Percentiles rank a stretch among this genome's conserved stretches.
These are phyloP conservation scores for Suillus variegatus DNA, from an alignment of 768 basidiomycete genomes.

Conservation along the genomic window DNA sequence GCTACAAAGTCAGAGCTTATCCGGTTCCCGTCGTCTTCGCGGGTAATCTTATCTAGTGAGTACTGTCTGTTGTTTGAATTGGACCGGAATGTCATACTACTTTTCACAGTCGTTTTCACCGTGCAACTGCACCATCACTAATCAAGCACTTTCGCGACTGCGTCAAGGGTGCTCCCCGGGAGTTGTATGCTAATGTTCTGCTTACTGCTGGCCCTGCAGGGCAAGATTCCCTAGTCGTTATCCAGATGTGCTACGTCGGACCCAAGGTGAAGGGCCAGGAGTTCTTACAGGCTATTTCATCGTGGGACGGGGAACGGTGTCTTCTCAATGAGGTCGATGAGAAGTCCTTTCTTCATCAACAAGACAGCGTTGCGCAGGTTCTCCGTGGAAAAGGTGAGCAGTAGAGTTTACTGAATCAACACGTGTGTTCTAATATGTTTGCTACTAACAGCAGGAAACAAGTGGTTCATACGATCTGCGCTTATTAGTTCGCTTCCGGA, in stretches of 20 bases:
- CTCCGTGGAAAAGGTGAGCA: slow-evolving; percentile 76
- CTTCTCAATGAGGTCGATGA: slow-evolving; percentile 89
- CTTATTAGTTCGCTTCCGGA: slow-evolving; percentile 84
- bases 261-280: slow-evolving; percentile 69
- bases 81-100: slow-evolving; percentile 1
- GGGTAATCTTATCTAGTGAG: slow-evolving; percentile 90
- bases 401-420: background rate
- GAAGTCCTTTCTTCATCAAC: slow-evolving; percentile 86
- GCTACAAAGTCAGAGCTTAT: slow-evolving; percentile 88
- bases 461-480: slow-evolving; percentile 91
- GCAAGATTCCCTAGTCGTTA: slow-evolving; percentile 82
- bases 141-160: slow-evolving; percentile 93
- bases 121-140: slow-evolving; percentile 82
- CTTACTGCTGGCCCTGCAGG: slow-evolving; percentile 87
- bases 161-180: slow-evolving; percentile 83
- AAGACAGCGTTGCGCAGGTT: slow-evolving; percentile 90
- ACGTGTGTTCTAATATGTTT: background rate
- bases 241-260: slow-evolving; percentile 91
- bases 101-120: slow-evolving; percentile 74
- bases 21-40: slow-evolving; percentile 91
- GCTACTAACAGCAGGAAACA: slow-evolving; percentile 59
- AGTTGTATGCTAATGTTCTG: slow-evolving; percentile 88
- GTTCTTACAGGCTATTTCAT: slow-evolving; percentile 81
- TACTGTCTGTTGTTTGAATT: slow-evolving; percentile 15
- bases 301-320: slow-evolving; percentile 88